Percentiles rank a stretch among this genome's conserved stretches.
phyloP scores from a whole-genome alignment of 2,329 filamentous ascomycete species.

The Trichoderma sp. region DNA sequence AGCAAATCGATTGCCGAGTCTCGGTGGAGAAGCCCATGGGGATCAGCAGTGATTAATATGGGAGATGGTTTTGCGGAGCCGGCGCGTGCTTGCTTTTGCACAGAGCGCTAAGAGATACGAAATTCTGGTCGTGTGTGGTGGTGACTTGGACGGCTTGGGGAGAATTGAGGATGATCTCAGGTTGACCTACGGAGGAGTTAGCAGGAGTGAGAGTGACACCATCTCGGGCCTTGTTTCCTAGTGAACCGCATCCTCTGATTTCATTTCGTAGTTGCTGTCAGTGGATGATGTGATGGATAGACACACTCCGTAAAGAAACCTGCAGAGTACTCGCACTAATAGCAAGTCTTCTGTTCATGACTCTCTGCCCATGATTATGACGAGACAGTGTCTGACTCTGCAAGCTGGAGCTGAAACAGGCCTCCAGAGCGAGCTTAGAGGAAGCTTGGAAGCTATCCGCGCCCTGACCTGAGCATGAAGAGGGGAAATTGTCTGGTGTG shows the following conservation, averaged over 20 bases:
- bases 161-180: background rate
- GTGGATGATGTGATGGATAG: background rate
- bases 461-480: background rate
- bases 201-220: background rate
- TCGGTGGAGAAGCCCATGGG: background rate
- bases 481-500: background rate
- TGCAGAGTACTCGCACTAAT: too few species aligned
- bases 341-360: background rate
- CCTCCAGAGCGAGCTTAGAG: background rate
- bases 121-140: background rate
- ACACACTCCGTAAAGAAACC: background rate
- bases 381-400: background rate
- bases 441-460: background rate
- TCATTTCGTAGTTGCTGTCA: background rate
- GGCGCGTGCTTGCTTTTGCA: background rate
- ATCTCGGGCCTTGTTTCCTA: background rate
- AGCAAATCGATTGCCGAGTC: constrained; percentile 1
- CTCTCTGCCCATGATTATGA: background rate
- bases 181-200: background rate
- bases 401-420: background rate
- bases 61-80: background rate
- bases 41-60: background rate
- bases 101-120: background rate
- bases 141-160: background rate
- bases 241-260: background rate